A percentile compares a stretch with the other conserved stretches of the same genome.
Conservation (phyloP, 2,329 filamentous ascomycete species). For the Pseudocercospora fijiensis region DNA sequence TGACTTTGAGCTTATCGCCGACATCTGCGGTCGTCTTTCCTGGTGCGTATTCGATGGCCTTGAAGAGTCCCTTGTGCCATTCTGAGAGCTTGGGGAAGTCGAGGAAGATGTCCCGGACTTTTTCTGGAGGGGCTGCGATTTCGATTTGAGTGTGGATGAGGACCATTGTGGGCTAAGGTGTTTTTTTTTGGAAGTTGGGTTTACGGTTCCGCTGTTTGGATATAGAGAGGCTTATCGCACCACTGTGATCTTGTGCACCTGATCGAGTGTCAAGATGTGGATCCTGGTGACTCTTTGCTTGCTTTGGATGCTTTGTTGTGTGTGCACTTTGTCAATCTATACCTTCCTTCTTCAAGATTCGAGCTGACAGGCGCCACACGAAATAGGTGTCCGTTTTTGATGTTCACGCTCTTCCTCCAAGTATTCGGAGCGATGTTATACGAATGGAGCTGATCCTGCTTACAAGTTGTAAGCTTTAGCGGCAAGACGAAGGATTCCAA, state of each 20-base stretch:
- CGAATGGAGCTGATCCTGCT: not conserved
- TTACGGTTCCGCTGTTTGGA: not conserved
- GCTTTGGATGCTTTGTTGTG: too few species aligned
- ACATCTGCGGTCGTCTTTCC: constrained; percentile 1
- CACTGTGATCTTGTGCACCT: too few species aligned
- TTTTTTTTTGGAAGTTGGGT: not conserved
- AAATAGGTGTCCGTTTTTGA: too few species aligned
- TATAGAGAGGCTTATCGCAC: not conserved
- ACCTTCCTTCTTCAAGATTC: too few species aligned
- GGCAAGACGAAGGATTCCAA: not conserved
- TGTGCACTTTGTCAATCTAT: too few species aligned
- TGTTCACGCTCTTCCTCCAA: not conserved
- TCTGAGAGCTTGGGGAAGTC: constrained; percentile 18
- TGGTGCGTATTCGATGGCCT: constrained; percentile 10
- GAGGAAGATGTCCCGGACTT: constrained; percentile 21
- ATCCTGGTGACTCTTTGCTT: too few species aligned
- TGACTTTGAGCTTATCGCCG: constrained; percentile 22
- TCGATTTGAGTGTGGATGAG: constrained; percentile 15
- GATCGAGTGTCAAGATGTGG: too few species aligned
- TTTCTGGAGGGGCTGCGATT: constrained; percentile 17
- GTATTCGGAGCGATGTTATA: not conserved
- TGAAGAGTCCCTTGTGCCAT: constrained; percentile 17
- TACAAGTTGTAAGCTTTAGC: not conserved
- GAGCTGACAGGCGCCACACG: not conserved
- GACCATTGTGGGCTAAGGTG: constrained; percentile 14